phyloP scores from a whole-genome alignment of 441 rosid species.

The Aleurites moluccanus region DNA sequence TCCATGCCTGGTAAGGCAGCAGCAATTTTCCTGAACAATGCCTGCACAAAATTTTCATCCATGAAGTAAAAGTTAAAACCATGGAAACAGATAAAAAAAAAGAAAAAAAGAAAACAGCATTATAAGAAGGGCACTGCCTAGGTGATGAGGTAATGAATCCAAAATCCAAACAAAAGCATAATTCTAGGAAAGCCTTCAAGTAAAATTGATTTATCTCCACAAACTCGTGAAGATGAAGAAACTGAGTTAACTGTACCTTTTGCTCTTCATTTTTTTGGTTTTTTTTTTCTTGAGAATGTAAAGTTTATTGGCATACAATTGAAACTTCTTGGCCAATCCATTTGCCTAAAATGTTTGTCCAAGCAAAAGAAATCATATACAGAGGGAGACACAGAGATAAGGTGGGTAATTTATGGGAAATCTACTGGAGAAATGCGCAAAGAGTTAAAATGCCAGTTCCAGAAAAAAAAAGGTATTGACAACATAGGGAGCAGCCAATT shows the following conservation, averaged over 20 bases:
- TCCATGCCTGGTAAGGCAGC: conserved; percentile 56
- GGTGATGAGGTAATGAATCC: neutral
- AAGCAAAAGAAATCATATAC: neutral
- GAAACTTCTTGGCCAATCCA: neutral
- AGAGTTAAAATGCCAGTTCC: neutral
- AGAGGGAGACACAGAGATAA: neutral
- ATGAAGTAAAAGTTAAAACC: neutral
- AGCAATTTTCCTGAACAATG: conserved; percentile 56
- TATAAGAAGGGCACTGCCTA: neutral
- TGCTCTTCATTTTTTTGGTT: neutral
- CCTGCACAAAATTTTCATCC: conserved; percentile 31
- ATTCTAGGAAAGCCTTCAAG: neutral
- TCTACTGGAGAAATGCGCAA: neutral
- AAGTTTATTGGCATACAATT: neutral
- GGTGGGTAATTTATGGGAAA: neutral
- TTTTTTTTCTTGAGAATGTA: neutral
- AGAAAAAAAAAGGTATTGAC: neutral
- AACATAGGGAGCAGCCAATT: neutral
- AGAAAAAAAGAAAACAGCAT: neutral
- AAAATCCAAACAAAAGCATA: too few species aligned
- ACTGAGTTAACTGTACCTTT: neutral
- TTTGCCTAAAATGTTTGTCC: neutral
- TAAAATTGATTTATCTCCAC: neutral
- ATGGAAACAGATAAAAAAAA: neutral
- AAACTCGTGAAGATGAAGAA: neutral